Base-by-base conservation (phyloP, 164 flowering plant species). In the Platanus orientalis region DNA sequence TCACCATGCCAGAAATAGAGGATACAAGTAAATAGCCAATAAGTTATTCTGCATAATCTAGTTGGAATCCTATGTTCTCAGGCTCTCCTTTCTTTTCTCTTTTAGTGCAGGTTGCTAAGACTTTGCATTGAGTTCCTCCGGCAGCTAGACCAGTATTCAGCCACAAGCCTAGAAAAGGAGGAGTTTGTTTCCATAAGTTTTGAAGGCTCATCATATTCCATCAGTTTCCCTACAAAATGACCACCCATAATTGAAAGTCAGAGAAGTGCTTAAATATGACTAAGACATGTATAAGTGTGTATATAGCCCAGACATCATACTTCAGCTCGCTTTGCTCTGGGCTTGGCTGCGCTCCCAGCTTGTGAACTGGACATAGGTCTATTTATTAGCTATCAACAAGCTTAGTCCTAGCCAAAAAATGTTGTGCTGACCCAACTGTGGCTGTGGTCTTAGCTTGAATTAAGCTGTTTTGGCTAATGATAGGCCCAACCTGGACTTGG, bases 131-230 rank as follows among this genome's bases (percentile, higher is more conserved):
- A 76, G 29, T 66, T 73, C 59, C 77, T 73, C 32, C 75, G 74
- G 81, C 86, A 81, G 66, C 88, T 85, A 19, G 88, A 64, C 96
- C 94, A 87, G 66, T 90, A 90, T 65, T 90, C 92, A 13, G 80
- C 84, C 12, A 87, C 96, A 64, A 89, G 93, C 77, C 81, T 87
- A 19, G 93, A 72, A 50, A 87, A 87, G 26, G 75, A 79, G 13
- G 96, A 89, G 58, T 80, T 75, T 4, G 67, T 74, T 59, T 79
- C 79, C 85, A 85, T 73, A 17, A 90, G 87, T 69, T 73, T 85
- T 58, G 82, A 67, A 14, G 96, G 96, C 58, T 75, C 83, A 49
- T 90, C 92, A 69, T 84, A 85, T 71, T 89, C 96, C 62, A 87
- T 64, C 44, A 87, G 50, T 20, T 81, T 72, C 59, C 93, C 93